These are phyloP conservation scores for Penicillium sp. DNA, from an alignment of 2,329 filamentous ascomycete species.

Conservation along the genomic window DNA sequence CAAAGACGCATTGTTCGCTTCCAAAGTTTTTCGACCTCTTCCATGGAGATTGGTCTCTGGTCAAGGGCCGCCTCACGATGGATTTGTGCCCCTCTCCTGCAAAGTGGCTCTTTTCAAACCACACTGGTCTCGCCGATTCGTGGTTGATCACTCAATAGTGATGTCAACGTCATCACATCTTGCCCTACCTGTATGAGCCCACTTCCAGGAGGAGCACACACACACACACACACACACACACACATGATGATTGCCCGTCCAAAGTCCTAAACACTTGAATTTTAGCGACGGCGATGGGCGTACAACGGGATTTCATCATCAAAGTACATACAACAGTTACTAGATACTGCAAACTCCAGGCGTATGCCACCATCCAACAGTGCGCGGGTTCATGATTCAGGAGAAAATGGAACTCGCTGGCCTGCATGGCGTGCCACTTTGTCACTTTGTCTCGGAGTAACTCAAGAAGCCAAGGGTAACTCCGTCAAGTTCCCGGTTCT, in stretches of 20 bases:
- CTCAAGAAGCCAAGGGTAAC: not conserved
- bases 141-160: too few species aligned
- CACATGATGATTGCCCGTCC: not conserved
- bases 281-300: not conserved
- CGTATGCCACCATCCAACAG: not conserved
- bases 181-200: not conserved
- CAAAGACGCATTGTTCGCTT: constrained; percentile 1
- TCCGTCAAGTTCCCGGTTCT: not conserved
- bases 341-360: not conserved
- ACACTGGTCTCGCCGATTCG: not conserved
- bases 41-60: not conserved
- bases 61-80: not conserved
- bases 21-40: not conserved
- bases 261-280: not conserved
- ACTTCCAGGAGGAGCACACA: not conserved
- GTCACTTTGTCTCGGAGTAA: not conserved
- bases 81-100: not conserved
- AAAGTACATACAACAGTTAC: too few species aligned
- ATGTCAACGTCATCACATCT: not conserved
- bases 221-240: too few species aligned
- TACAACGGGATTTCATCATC: not conserved
- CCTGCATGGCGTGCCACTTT: not conserved
- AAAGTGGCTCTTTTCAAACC: too few species aligned
- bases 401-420: not conserved
- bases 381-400: not conserved